Base-by-base conservation (phyloP, 441 rosid genomes). In the Populus tomentosa region DNA sequence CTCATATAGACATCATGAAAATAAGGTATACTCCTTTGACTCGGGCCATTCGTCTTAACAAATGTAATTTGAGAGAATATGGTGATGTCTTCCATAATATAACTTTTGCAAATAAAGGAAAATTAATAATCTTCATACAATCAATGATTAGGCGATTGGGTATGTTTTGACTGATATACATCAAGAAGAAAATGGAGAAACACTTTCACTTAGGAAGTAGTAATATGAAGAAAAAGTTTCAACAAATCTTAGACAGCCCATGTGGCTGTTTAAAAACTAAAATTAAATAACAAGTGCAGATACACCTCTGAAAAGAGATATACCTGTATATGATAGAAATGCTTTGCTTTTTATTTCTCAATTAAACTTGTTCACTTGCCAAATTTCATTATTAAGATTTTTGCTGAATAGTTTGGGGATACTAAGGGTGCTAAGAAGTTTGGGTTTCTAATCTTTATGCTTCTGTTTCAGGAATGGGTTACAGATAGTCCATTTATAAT, bases 401-500 rank as follows among this genome's bases (percentile, higher is more conserved):
- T 69, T 23, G 69, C 38, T 74, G 33, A 72, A 74, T 68, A 21
- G 32, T 62, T 35, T 20, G 62, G 61, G 46, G 23, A 74, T 69
- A 66, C 69, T 23, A 42, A n/a, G 33, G 72, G 14, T 71, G 4
- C 53, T 46, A 33, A 67, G 30, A 67, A 72, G 38, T 68, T 79
- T 69, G 26, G 11, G 78, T 63, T 82, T 82, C 62, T 82, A 63
- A 79, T 56, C 36, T 18, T 20, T 77, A 33, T 78, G 30, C 72
- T 74, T 74, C 53, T 84, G 69, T 70, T 89, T 86, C 93, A 96
- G 98, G 99, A 94, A 80, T 96, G 98, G 98, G 98, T 94, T 80
- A 94, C 97, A 63, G 99, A 96, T 83, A 88, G 85, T 90, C 98
- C 97, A n/a, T 96, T 96, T 85, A 90, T 96, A 73, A 96, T 96